Base-by-base conservation (phyloP, 2,329 filamentous ascomycete genomes). In the Pseudopithomyces chartarum region DNA sequence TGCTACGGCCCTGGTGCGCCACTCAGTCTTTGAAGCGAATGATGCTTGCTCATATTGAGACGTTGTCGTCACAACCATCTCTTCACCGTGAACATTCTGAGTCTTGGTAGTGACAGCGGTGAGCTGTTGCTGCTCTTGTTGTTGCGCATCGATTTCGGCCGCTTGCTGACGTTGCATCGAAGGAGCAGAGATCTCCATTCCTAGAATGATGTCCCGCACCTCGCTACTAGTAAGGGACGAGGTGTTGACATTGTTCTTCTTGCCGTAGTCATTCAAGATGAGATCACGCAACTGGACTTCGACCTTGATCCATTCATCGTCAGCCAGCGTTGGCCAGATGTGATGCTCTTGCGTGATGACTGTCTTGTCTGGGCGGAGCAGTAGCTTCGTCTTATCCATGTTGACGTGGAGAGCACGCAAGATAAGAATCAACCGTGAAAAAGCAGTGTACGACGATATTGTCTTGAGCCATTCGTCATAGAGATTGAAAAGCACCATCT, bases 191-290 rank as follows among this genome's bases (percentile, higher is more conserved):
- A 99, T 99, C 76, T 99, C 96, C 96, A 99, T 99, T 84, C 95
- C 95, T 61, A 99, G 80, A 68, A 99, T 99, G 69, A 99, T 98
- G 73, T 99, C 95, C 68, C 95, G 89, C 49, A 99, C 95, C 85
- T 99, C 95, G 69, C 91, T 97, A 73, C 88, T 97, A 1, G 95
- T 99, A 78, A 99, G 83, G 75, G 92, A 97, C 15, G 96, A 96
- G 12, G 95, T 94, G 69, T 99, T 99, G 81, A 99, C 95, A 67
- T 98, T 99, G 82, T 99, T 99, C 85, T 99, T 99, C 86, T 98
- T 99, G 73, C 95, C 95, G 74, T 99, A 99, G 74, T 99, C 95
- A 66, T 98, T 97, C 65, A 99, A 75, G 69, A 99, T 99, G 63
- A 99, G 81, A 81, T 99, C 95, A 75, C 95, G 89, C 40, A 99